Evolutionary conservation across 202 grass and related monocot species (phyloP), one percentile per base, ranked within the genome.

Genomic region (Setaria viridis): DNA sequence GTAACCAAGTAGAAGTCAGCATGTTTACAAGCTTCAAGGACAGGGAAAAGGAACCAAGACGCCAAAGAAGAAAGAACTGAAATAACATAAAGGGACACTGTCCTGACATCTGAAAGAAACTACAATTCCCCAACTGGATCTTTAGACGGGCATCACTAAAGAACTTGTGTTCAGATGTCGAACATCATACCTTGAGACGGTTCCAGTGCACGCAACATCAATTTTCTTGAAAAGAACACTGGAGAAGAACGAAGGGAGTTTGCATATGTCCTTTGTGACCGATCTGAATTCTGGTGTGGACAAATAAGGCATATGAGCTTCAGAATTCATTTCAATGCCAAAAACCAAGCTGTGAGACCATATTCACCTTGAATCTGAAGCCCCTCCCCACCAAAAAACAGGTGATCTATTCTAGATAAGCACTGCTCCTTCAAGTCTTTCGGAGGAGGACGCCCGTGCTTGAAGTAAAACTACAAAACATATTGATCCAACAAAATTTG

Each of bases 251-350:
- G 97, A 95, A 13, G 97, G 97, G 42, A 99, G 66, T 75, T 99
- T 97, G 87, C 97, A 99, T 70, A 99, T 91, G 67, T 99, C 93
- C 89, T 96, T 99, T 78, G 92, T 87, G 70, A 99, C 90, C 68
- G 84, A 73, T 86, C 93, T 99, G 89, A 99, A 99, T 79, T 99
- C 97, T 99, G 69, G 74, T 80, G 56, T 80, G 15, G 29, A 82
- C 71, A 90, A 62, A 76, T 76, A 88, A 65, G 76, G 90, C 62
- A 70, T 70, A 73, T 70, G 60, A 91, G 87, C 5, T 57, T 87
- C 58, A 59, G 74, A 78, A 62, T 65, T 29, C 20, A 81, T 77
- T 82, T 65, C 69, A 80, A 76, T 70, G 20, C 11, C 0, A 50
- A 72, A 58, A 74, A 74, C 14, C 20, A 33, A 82, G 33, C 72